phyloP scores from a whole-genome alignment of 192 early-diverging fungal species.

The Mortierella claussenii region DNA sequence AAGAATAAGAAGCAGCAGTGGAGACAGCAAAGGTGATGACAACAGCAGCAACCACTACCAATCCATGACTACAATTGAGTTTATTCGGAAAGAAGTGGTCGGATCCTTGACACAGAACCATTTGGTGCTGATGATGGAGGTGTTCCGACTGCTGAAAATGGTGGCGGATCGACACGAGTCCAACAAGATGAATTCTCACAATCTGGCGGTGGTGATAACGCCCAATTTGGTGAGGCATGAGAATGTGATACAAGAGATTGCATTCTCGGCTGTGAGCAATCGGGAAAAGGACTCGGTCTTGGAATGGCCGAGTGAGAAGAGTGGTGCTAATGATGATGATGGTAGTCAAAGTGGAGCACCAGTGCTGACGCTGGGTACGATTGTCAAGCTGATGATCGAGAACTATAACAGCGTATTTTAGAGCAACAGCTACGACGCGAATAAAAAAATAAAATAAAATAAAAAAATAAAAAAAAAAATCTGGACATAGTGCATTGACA shows the following conservation, averaged over 20 bases:
- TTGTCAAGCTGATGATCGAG: slow-evolving; percentile 47
- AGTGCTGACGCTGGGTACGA: slow-evolving; percentile 30
- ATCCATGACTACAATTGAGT: slow-evolving; percentile 53
- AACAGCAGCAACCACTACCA: neutral
- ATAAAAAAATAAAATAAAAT: neutral
- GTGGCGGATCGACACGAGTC: slow-evolving; percentile 70
- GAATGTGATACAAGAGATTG: slow-evolving; percentile 53
- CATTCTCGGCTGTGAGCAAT: slow-evolving; percentile 16
- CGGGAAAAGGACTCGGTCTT: slow-evolving; percentile 5
- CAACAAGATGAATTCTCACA: slow-evolving; percentile 89
- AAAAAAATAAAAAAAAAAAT: slow-evolving; percentile 1
- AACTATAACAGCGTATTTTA: slow-evolving; percentile 37
- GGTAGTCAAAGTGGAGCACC: neutral
- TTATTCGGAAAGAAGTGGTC: slow-evolving; percentile 46
- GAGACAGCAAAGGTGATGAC: slow-evolving; percentile 31
- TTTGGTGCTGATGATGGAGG: slow-evolving; percentile 64
- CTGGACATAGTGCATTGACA: too few relatives aligned
- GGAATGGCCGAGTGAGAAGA: too few relatives aligned
- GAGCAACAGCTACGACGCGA: too few relatives aligned
- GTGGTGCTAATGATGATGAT: too few relatives aligned
- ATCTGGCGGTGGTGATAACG: slow-evolving; percentile 86
- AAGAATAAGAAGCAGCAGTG: too few relatives aligned
- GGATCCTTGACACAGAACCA: slow-evolving; percentile 59
- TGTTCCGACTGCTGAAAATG: slow-evolving; percentile 77
- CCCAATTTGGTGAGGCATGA: slow-evolving; percentile 81